Conservation (phyloP, 148 eudicot species). For the Vaccinium myrtillus region DNA sequence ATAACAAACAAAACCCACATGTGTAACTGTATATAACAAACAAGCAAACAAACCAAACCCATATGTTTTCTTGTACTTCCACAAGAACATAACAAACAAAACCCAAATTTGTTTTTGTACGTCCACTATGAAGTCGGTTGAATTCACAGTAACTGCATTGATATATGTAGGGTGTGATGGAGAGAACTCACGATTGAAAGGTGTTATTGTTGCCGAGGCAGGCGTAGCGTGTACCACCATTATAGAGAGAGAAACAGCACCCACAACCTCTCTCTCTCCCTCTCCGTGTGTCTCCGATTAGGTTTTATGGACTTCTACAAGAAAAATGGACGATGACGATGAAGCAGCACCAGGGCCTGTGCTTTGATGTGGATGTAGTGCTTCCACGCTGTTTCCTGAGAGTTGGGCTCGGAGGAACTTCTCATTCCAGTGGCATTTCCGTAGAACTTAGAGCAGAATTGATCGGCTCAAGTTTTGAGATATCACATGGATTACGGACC, state of each 20-base stretch:
- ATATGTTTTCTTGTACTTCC: not conserved
- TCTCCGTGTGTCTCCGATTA: not conserved
- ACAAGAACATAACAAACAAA: not conserved
- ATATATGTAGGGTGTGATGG: not conserved
- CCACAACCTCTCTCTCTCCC: not conserved
- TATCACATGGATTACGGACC: no score
- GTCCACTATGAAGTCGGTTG: not conserved
- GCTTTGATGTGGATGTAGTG: not conserved
- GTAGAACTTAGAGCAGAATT: no score
- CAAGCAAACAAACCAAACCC: not conserved
- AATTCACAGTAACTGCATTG: not conserved
- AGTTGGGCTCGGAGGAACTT: no score
- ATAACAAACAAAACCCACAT: not conserved
- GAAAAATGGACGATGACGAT: not conserved
- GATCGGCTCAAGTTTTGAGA: no score
- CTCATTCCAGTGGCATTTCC: no score
- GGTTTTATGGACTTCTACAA: not conserved
- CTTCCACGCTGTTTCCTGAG: conserved; percentile 2
- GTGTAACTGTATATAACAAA: not conserved
- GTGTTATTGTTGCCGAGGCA: conserved; percentile 31
- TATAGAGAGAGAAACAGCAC: not conserved
- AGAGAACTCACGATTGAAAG: conserved; percentile 29
- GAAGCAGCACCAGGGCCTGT: not conserved
- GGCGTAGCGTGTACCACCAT: conserved; percentile 38
- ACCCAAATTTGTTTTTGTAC: not conserved